A percentile compares a stretch with the other conserved stretches of the same genome.
Evolutionary conservation across 1,284 basidiomycete genomes (phyloP).

Genomic region (Ceratobasidium sp.): DNA sequence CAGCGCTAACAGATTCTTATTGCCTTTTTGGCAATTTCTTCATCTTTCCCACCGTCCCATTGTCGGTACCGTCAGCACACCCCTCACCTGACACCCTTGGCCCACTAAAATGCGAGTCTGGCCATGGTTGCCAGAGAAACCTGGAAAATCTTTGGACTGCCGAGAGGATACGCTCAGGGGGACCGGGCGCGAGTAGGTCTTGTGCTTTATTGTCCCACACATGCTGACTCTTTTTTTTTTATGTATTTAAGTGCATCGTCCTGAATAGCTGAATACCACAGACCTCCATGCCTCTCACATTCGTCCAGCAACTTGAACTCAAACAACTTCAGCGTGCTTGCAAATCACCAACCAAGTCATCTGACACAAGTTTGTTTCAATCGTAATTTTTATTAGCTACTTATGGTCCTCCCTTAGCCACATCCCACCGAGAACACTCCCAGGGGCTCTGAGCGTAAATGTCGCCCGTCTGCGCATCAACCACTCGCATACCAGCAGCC

Average conservation of each 20-base stretch:
- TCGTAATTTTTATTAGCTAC: neutral
- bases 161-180: too few species aligned
- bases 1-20: neutral
- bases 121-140: too few species aligned
- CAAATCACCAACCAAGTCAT: too few species aligned
- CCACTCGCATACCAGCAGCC: neutral
- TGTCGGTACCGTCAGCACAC: neutral
- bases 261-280: neutral
- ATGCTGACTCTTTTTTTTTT: neutral
- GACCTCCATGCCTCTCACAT: neutral
- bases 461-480: slow-evolving; percentile 1
- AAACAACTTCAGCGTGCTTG: neutral
- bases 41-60: neutral
- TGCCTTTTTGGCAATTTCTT: neutral
- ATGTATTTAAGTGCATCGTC: neutral
- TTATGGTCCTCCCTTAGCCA: neutral
- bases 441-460: neutral
- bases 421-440: neutral
- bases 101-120: neutral
- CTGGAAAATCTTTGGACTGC: too few species aligned
- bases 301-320: neutral
- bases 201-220: neutral
- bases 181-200: neutral
- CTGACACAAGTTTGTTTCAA: neutral
- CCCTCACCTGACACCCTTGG: neutral